Base-by-base conservation (phyloP, 2,329 filamentous ascomycete genomes). In the Penicillium expansum region DNA sequence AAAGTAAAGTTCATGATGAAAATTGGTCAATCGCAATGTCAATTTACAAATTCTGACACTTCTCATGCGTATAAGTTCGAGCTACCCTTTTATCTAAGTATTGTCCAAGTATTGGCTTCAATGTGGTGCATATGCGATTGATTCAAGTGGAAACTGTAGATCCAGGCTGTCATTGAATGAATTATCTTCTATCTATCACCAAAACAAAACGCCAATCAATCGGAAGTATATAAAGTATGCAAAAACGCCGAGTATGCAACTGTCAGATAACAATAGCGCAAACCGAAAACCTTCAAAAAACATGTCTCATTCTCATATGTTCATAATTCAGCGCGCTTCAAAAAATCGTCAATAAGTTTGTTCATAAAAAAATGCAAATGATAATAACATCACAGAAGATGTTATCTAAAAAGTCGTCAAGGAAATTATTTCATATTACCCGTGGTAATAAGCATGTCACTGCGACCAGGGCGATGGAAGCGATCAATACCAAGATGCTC, bases 401-500 rank as follows among this genome's bases (percentile, higher is more conserved):
- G 48, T 41, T 48, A 42, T 56, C 56, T 35, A 56, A 50, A 32
- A 57, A 24, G 24, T 33, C 48, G 43, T 43, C 1, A 24, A 22
- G 8, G n/a, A 52, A 47, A 44, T 59, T 24, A 64, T 62, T 67
- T 69, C 65, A 69, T 67, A 35, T 57, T 61, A 8, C 65, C 69
- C 0, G 74, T 74, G 30, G 70, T 73, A 47, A 79, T 74, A 37
- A 78, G 61, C 76, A 79, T 79, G 61, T 79, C 75, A 4, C 70
- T 68, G 50, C 74, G 69, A 22, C 75, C 71, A 32, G 74, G 72
- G 41, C 79, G 72, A 49, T 75, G 70, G 38, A 85, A 74, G 16
- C 83, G 79, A 67, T 87, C 84, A 60, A 87, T 80, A 0, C 84
- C 84, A 11, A 85, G 71, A 68, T 83, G 83, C 62, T 86, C 83